Conservation (phyloP, 805 yeast species). For the Komagataella kurtzmanii region DNA sequence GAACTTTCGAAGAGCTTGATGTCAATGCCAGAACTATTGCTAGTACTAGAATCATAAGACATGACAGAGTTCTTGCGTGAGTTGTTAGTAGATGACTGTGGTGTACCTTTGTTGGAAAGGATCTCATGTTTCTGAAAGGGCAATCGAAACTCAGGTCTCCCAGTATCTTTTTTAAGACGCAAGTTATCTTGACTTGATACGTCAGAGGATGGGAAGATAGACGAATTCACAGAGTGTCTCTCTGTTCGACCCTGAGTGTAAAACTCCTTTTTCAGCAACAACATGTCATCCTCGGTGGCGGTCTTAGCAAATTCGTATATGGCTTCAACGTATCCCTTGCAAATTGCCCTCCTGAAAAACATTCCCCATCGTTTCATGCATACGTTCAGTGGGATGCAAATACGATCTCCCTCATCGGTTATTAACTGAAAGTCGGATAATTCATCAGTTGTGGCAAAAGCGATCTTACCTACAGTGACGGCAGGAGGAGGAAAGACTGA, state of each 20-base stretch:
- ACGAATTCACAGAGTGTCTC: background rate
- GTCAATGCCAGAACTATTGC: background rate
- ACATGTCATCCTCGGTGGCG: background rate
- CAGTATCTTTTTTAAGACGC: background rate
- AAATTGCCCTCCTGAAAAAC: conserved; percentile 46
- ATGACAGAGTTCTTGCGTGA: background rate
- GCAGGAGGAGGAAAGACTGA: conserved; percentile 71
- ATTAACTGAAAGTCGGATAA: conserved; percentile 63
- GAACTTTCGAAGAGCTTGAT: background rate
- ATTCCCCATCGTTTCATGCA: conserved; percentile 70
- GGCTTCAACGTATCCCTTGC: conserved; percentile 54
- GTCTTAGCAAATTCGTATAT: conserved; percentile 15
- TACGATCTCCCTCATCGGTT: conserved; percentile 55
- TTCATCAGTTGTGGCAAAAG: conserved; percentile 51
- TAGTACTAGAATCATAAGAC: background rate
- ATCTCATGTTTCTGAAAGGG: background rate
- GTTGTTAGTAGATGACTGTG: background rate
- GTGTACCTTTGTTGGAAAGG: background rate
- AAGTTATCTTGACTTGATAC: background rate
- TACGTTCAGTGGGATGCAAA: conserved; percentile 46
- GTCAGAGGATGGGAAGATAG: background rate
- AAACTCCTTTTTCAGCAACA: background rate
- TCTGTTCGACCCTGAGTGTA: background rate
- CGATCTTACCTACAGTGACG: conserved; percentile 63
- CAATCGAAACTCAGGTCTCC: background rate